Percentiles rank a stretch among this genome's conserved stretches.
These are phyloP conservation scores for Juglanconis oblonga DNA, from an alignment of 2,329 filamentous ascomycete species.

Conservation along the genomic window DNA sequence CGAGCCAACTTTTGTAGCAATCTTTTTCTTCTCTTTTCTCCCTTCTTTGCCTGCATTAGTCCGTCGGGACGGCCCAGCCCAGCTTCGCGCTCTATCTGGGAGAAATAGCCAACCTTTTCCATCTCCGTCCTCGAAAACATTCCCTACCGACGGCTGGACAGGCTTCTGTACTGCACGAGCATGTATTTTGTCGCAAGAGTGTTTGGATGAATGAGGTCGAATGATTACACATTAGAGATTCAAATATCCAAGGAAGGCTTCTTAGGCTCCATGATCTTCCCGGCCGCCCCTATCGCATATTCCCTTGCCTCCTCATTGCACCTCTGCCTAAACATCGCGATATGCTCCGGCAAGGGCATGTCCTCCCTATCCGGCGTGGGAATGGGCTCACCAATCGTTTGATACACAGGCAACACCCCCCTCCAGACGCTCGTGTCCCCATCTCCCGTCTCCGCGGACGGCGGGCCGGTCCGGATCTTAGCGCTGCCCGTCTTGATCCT, in stretches of 20 bases:
- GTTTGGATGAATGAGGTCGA: too few relatives aligned
- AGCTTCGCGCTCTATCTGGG: too few relatives aligned
- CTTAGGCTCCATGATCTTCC: constrained; percentile 8
- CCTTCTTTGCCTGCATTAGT: too few relatives aligned
- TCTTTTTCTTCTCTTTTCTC: too few relatives aligned
- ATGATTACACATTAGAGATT: too few relatives aligned
- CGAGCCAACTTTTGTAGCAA: too few relatives aligned
- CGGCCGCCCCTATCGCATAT: constrained; percentile 24
- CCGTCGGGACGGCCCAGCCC: too few relatives aligned
- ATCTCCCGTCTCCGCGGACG: constrained; percentile 52
- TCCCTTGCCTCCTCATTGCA: constrained; percentile 28
- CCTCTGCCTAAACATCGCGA: constrained; percentile 40
- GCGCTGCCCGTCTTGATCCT: constrained; percentile 69
- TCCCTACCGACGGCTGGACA: too few relatives aligned
- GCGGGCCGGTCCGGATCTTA: constrained; percentile 66
- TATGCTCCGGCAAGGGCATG: constrained; percentile 57
- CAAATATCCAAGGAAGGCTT: neutral
- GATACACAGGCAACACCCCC: constrained; percentile 60
- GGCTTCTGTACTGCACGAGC: too few relatives aligned
- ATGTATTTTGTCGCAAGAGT: too few relatives aligned
- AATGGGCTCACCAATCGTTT: constrained; percentile 61
- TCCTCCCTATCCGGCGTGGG: constrained; percentile 57
- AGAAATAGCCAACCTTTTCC: too few relatives aligned
- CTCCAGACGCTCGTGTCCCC: constrained; percentile 47
- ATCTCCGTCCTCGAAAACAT: too few relatives aligned